Percentiles rank a stretch among this genome's conserved stretches.
Conservation (phyloP, 148 eudicot genomes). For the Amaranthus palmeri region DNA sequence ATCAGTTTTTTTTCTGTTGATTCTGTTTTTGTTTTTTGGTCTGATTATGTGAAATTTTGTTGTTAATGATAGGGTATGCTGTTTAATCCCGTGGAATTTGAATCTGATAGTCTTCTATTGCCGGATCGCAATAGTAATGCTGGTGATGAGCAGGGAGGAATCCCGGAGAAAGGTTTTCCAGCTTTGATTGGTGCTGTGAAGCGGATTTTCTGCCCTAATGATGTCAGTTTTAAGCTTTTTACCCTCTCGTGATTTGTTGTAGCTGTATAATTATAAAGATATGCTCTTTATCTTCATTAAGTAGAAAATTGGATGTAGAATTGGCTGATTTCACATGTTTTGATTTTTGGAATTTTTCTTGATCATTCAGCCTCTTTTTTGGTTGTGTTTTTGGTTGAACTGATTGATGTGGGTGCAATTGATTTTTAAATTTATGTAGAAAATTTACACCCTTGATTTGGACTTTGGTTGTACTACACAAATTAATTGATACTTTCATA, state of each 20-base stretch:
- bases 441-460: background rate
- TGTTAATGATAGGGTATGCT: constrained; percentile 48
- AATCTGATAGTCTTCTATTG: constrained; percentile 32
- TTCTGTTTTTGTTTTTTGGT: background rate
- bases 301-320: background rate
- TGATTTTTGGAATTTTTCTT: background rate
- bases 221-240: constrained; percentile 37
- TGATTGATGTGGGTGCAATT: background rate
- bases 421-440: background rate
- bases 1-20: background rate
- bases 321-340: background rate
- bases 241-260: background rate
- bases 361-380: background rate
- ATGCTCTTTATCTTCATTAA: background rate
- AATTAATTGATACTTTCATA: too few species aligned
- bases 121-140: constrained; percentile 16
- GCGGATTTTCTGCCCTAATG: constrained; percentile 52
- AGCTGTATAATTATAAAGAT: background rate
- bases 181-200: constrained; percentile 42
- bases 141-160: constrained; percentile 27
- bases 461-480: background rate
- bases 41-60: background rate
- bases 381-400: background rate
- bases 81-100: constrained; percentile 66
- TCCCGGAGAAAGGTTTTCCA: constrained; percentile 33